These are phyloP conservation scores for Rubus parviflorus DNA, from an alignment of 306 rosid genomes.

Conservation along the genomic window DNA sequence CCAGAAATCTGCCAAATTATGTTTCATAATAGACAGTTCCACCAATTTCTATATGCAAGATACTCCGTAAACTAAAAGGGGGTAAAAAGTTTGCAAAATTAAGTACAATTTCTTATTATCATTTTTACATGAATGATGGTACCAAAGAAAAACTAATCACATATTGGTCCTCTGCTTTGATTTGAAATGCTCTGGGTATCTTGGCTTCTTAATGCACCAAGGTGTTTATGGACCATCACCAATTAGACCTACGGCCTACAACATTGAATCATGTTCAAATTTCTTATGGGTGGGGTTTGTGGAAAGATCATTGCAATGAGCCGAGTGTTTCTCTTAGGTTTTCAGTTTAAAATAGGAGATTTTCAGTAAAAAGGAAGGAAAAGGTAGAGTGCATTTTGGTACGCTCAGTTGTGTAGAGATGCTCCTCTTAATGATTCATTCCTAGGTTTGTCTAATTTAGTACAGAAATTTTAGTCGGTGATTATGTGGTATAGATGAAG, in stretches of 20 bases:
- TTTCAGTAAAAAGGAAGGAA: not conserved
- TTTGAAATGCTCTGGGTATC: not conserved
- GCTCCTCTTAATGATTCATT: too few relatives aligned
- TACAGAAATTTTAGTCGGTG: not conserved
- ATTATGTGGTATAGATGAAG: too few relatives aligned
- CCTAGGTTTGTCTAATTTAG: too few relatives aligned
- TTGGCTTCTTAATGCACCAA: constrained; percentile 6
- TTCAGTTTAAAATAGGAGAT: too few relatives aligned
- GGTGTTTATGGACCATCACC: not conserved
- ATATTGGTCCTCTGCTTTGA: not conserved
- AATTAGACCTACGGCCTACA: constrained; percentile 1
- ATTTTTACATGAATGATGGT: not conserved
- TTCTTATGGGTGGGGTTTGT: not conserved
- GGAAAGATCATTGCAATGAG: not conserved
- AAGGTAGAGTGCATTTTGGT: too few relatives aligned
- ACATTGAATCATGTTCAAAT: not conserved
- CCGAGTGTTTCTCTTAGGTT: not conserved
- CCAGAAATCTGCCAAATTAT: not conserved
- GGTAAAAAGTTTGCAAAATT: not conserved
- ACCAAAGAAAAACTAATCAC: not conserved
- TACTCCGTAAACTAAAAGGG: not conserved
- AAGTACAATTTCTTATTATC: not conserved
- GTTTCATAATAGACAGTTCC: not conserved
- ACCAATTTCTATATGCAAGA: not conserved
- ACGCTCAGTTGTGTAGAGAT: too few relatives aligned